Conservation (phyloP, 1,139 yeast species). For the Debaryomyces sp. region DNA sequence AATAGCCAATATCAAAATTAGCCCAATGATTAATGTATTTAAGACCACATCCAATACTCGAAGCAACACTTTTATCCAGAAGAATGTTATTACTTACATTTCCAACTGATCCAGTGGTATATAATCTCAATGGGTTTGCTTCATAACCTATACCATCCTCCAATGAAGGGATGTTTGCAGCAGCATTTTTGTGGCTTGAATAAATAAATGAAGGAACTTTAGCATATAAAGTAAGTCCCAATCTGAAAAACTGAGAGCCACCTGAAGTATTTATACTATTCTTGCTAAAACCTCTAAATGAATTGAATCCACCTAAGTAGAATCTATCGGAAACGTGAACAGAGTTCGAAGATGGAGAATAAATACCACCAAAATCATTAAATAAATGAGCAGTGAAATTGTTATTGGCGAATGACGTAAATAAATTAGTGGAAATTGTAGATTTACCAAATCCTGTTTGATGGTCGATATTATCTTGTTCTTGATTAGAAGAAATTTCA, state of each 20-base stretch:
- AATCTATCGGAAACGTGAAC: constrained; percentile 52
- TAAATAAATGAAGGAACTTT: constrained; percentile 39
- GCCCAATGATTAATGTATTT: constrained; percentile 49
- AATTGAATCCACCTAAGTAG: constrained; percentile 48
- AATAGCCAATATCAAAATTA: constrained; percentile 50
- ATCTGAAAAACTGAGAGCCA: constrained; percentile 42
- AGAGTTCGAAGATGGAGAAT: constrained; percentile 21
- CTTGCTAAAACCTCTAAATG: constrained; percentile 42
- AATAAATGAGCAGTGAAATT: constrained; percentile 39
- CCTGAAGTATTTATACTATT: constrained; percentile 44
- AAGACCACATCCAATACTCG: constrained; percentile 47
- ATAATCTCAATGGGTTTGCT: constrained; percentile 46
- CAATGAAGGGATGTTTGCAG: constrained; percentile 14
- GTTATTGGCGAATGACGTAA: constrained; percentile 41
- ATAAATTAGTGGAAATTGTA: constrained; percentile 29
- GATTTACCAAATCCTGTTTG: constrained; percentile 31
- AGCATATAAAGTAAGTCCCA: constrained; percentile 37
- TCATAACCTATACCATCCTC: constrained; percentile 23
- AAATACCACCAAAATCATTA: constrained; percentile 40
- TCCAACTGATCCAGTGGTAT: constrained; percentile 38
- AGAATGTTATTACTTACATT: constrained; percentile 34
- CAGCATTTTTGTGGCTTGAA: constrained; percentile 17
- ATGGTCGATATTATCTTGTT: constrained; percentile 25
- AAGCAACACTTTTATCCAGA: constrained; percentile 27
- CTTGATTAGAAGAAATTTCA: constrained; percentile 40